These are phyloP conservation scores for Metarhizium album DNA, from an alignment of 2,329 filamentous ascomycete species.

Conservation along the genomic window DNA sequence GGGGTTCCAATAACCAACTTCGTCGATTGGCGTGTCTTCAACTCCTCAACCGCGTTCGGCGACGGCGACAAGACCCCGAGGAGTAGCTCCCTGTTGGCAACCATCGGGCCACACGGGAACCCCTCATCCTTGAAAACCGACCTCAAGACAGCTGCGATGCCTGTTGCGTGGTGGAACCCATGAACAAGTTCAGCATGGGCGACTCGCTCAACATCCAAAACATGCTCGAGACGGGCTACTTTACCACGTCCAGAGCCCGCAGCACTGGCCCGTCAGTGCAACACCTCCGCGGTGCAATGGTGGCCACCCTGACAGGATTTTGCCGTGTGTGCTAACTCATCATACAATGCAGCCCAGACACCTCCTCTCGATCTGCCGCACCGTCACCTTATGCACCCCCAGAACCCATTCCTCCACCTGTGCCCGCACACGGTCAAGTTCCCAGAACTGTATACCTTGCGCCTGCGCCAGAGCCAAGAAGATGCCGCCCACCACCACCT, in stretches of 20 bases:
- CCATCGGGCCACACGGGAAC: background rate
- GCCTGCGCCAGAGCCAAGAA: slow-evolving; percentile 10
- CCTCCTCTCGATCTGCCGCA: slow-evolving; percentile 12
- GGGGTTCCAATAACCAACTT: too few species aligned
- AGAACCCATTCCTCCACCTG: slow-evolving; percentile 11
- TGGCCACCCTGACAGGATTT: background rate
- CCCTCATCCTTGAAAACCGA: background rate
- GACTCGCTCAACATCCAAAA: slow-evolving; percentile 33
- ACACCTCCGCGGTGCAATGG: background rate
- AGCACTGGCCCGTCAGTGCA: slow-evolving; percentile 17
- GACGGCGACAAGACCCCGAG: background rate
- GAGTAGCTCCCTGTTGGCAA: background rate
- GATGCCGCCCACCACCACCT: slow-evolving; percentile 46
- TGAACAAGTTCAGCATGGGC: slow-evolving; percentile 26
- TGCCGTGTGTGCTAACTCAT: background rate
- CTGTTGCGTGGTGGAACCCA: slow-evolving; percentile 7
- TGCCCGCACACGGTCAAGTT: slow-evolving; percentile 6
- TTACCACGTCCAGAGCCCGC: slow-evolving; percentile 34
- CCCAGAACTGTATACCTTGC: slow-evolving; percentile 7
- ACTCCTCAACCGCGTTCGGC: background rate
- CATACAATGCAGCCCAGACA: slow-evolving; percentile 1
- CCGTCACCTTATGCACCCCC: slow-evolving; percentile 3
- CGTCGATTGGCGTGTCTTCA: background rate
- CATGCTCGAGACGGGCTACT: slow-evolving; percentile 39
- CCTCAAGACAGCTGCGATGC: slow-evolving; percentile 12